Conservation (phyloP, 257 asterid species). For the Forsythia viridissima region DNA sequence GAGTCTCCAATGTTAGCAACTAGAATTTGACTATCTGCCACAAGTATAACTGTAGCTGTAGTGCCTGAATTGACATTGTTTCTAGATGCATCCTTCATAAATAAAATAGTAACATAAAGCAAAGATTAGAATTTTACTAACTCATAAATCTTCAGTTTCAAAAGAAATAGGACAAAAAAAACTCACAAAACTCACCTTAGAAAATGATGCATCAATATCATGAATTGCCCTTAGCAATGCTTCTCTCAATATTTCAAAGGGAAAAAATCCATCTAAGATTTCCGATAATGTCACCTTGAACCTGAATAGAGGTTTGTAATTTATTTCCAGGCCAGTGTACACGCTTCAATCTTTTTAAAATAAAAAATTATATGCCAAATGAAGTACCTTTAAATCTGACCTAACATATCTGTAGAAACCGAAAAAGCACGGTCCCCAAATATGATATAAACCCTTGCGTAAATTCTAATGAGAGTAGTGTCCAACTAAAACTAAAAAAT, state of each 20-base stretch:
- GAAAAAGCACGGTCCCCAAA: conserved; percentile 12
- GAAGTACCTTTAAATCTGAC: conserved; percentile 6
- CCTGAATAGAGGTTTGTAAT: conserved; percentile 42
- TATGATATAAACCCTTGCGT: not conserved
- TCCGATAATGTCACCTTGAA: conserved; percentile 69
- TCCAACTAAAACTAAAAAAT: conserved; percentile 7
- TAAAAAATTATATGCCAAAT: conserved; percentile 8
- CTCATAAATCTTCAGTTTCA: conserved; percentile 13
- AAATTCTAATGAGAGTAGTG: conserved; percentile 10
- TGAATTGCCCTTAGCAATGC: conserved; percentile 85
- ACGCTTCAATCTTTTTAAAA: not conserved
- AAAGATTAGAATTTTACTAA: conserved; percentile 19
- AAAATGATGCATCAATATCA: conserved; percentile 75
- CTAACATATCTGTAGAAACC: not conserved
- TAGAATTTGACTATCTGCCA: conserved; percentile 74
- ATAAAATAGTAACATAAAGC: conserved; percentile 34
- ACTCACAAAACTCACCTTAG: conserved; percentile 47
- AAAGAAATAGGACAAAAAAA: conserved; percentile 3
- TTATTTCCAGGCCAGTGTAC: not conserved
- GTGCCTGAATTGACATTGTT: conserved; percentile 78
- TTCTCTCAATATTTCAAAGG: conserved; percentile 82
- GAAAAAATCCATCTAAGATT: conserved; percentile 67
- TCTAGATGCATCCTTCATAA: conserved; percentile 73
- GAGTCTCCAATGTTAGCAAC: conserved; percentile 97
- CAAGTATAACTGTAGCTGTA: conserved; percentile 81